These are phyloP conservation scores for Scheffersomyces quercinus DNA, from an alignment of 1,139 yeast genomes.

Conservation along the genomic window DNA sequence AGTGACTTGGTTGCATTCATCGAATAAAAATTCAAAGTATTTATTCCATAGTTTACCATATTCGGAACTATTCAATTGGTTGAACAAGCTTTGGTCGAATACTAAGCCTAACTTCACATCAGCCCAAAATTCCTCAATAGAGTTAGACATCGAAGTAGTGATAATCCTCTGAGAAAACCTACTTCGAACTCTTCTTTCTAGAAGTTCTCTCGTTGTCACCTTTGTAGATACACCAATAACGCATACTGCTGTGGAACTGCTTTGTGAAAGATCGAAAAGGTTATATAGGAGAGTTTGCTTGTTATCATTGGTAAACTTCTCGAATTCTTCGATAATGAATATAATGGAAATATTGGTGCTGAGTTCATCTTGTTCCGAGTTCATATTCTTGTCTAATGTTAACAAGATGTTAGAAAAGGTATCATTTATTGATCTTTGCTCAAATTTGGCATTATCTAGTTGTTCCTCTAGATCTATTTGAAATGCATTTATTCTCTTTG, in stretches of 20 bases:
- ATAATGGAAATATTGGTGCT: constrained; percentile 53
- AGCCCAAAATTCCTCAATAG: constrained; percentile 45
- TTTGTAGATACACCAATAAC: constrained; percentile 80
- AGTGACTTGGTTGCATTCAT: constrained; percentile 4
- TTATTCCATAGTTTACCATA: constrained; percentile 54
- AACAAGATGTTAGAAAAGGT: constrained; percentile 42
- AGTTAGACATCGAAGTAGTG: constrained; percentile 52
- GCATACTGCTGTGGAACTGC: constrained; percentile 72
- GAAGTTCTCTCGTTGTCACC: constrained; percentile 70
- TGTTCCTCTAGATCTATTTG: constrained; percentile 5
- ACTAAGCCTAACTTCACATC: constrained; percentile 29
- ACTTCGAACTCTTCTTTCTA: constrained; percentile 90
- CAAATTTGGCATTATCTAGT: constrained; percentile 22
- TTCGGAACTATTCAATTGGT: constrained; percentile 14
- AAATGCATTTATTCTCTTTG: constrained; percentile 18
- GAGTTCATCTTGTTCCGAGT: constrained; percentile 8
- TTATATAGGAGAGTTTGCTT: constrained; percentile 86
- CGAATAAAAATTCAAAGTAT: constrained; percentile 31
- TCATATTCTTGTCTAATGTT: constrained; percentile 27
- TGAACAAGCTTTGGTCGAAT: constrained; percentile 19
- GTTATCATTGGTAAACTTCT: constrained; percentile 58
- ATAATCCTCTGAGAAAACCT: constrained; percentile 83
- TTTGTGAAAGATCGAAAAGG: constrained; percentile 81
- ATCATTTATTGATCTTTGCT: constrained; percentile 40
- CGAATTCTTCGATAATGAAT: constrained; percentile 83